These are phyloP conservation scores for Arthrinium puccinioides DNA, from an alignment of 2,329 filamentous ascomycete species.

Conservation along the genomic window DNA sequence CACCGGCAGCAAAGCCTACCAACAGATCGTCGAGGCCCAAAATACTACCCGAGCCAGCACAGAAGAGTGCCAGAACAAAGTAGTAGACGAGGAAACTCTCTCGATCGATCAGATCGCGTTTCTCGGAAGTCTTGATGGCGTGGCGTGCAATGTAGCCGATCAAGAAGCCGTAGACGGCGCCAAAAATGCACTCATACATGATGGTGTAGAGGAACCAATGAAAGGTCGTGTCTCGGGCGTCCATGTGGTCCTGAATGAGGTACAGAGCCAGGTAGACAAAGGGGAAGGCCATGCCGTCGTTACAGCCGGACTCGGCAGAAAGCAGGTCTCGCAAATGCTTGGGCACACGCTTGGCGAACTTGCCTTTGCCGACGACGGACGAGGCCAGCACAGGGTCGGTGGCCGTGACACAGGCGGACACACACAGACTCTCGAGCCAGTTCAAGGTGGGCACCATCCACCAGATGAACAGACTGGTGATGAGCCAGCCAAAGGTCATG, in stretches of 20 bases:
- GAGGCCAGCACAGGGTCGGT: slow-evolving; percentile 96
- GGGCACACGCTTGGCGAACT: slow-evolving; percentile 94
- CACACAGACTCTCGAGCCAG: slow-evolving; percentile 84
- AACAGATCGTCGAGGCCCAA: slow-evolving; percentile 89
- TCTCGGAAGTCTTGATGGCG: slow-evolving; percentile 81
- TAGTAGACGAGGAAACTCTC: slow-evolving; percentile 99
- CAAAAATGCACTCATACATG: slow-evolving; percentile 93
- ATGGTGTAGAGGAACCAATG: slow-evolving; percentile 89
- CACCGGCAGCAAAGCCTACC: slow-evolving; percentile 88
- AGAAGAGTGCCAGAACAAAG: slow-evolving; percentile 93
- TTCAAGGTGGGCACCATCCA: slow-evolving; percentile 72
- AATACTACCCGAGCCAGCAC: slow-evolving; percentile 85
- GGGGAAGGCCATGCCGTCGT: slow-evolving; percentile 99
- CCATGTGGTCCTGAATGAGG: slow-evolving; percentile 71
- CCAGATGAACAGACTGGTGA: slow-evolving; percentile 92
- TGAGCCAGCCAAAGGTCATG: slow-evolving; percentile 94
- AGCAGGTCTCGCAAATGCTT: slow-evolving; percentile 94
- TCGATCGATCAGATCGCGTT: slow-evolving; percentile 78
- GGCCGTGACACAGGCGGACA: slow-evolving; percentile 90
- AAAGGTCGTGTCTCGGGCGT: slow-evolving; percentile 62
- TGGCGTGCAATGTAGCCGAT: slow-evolving; percentile 88
- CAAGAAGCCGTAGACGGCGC: slow-evolving; percentile 77
- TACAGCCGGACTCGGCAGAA: slow-evolving; percentile 95
- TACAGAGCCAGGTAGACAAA: slow-evolving; percentile 93
- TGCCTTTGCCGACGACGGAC: slow-evolving; percentile 96